Base-by-base conservation (phyloP, 148 eudicot genomes). In the Camellia japonica region DNA sequence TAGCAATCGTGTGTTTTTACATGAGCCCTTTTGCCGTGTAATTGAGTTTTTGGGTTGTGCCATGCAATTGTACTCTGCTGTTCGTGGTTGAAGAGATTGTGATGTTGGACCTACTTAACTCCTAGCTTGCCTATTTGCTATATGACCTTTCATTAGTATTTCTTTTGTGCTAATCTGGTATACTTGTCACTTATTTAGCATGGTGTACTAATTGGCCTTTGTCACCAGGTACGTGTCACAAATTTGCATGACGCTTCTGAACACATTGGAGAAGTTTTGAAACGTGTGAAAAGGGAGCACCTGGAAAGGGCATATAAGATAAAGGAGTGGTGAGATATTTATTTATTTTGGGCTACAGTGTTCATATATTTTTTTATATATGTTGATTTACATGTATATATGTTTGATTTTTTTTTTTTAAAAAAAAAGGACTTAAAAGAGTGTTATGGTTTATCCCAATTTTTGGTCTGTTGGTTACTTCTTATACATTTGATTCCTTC, bases 211-310 rank as follows among this genome's bases (percentile, higher is more conserved):
- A 69, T 56, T 76, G 46, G 43, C 49, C 55, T 79, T 71, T 79
- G 38, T 76, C 51, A 66, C 71, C 86, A 94, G 98, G 98, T 94
- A n/a, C 91, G 98, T 30, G 98, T 95, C 65, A 85, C 98, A 75
- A 95, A 93, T 83, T 87, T 95, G 83, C 91, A 87, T 46, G 96
- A 95, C 85, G 94, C 97, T 83, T 38, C 98, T 23, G 98, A 93
- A 84, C 97, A 95, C 82, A 93, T 91, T 74, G 94, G 96, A 42
- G 94, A 93, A 87, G 98, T 95, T 76, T 69, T 95, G 82, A 93
- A 86, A 72, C 93, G 94, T 75, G 97, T 93, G 74, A 95, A 95
- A 79, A 91, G 85, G 85, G 93, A 90, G 82, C 94, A 93, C 81
- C 83, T 93, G 19, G 80, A 88, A 85, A 89, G 97, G 84, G 96